phyloP scores from a whole-genome alignment of 352 stramenopile genomes.

The Phytophthora citrophthora region DNA sequence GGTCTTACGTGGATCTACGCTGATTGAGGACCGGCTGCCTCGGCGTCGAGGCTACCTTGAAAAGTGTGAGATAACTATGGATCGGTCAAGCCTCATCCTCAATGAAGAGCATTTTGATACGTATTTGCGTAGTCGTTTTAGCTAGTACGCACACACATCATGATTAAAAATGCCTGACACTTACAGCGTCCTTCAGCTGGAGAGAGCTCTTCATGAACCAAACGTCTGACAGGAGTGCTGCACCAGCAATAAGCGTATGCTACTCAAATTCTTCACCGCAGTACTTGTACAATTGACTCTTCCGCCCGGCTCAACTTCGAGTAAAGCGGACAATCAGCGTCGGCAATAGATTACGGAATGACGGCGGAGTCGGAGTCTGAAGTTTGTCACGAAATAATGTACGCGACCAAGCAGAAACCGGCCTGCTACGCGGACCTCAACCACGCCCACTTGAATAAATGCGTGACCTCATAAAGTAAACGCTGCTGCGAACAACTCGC shows the following conservation, averaged over 20 bases:
- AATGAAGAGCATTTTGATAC: constrained; percentile 21
- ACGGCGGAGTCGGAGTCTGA: background rate
- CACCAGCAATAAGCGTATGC: too few relatives aligned
- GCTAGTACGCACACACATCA: constrained; percentile 3
- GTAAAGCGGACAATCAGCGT: background rate
- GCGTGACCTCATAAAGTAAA: too few relatives aligned
- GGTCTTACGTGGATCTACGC: background rate
- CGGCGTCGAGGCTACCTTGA: too few relatives aligned
- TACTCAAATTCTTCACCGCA: too few relatives aligned
- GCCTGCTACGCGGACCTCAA: constrained; percentile 15
- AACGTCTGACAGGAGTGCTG: background rate
- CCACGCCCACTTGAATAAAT: constrained; percentile 12
- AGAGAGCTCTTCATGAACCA: background rate
- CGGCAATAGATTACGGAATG: background rate
- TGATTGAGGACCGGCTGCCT: too few relatives aligned
- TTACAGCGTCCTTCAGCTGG: background rate
- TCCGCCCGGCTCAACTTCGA: background rate
- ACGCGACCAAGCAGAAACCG: constrained; percentile 7
- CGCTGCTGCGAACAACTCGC: too few relatives aligned
- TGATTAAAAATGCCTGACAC: constrained; percentile 9
- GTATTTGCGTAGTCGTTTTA: constrained; percentile 1
- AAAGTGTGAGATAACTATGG: too few relatives aligned
- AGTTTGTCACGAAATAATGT: constrained; percentile 26
- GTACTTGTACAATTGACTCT: background rate
- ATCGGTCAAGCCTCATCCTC: constrained; percentile 2